Evolutionary conservation across 2,329 filamentous ascomycete species (phyloP), one percentile per base, ranked within the genome.

Genomic region (Penicillium nordicum): DNA sequence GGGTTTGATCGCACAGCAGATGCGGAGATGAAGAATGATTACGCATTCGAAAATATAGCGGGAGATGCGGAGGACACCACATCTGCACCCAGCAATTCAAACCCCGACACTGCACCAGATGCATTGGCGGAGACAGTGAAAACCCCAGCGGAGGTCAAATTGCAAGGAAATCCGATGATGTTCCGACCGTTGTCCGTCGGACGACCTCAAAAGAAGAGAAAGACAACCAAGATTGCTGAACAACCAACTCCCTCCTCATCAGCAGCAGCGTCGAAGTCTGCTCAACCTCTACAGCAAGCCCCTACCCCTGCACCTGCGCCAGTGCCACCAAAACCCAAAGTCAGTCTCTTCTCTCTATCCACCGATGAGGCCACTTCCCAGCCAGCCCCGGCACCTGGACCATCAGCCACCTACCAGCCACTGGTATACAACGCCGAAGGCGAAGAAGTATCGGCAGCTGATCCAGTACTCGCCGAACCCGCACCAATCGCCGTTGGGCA

Each of bases 111-210:
- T 12, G 14, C 50, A 27, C 30, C 63, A 54, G 46, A 60, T 55
- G 21, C 55, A 50, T 37, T 36, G 21, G 32, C 37, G 23, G 38
- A 41, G 10, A 32, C 45, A 14, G 56, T 55, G 51, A 60, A 66
- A n/a, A 59, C 64, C 32, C 59, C 59, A 5, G 70, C 70, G n/a
- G 68, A 74, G 37, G 63, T 70, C 23, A 81, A 82, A 41, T 80
- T 84, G 66, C 84, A 85, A 66, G 89, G 89, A 21, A 94, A 92
- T 65, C 85, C 91, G 12, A 84, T 92, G 73, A 89, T 91, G 84
- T 97, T 97, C 74, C 89, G 87, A 69, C 93, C 93, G 4, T 78
- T 97, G 37, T 96, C 92, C 1, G 92, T 97, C 14, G 84, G 87
- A 16, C 83, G 90, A 59, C 90, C 88, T 60, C 81, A 86, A 30